Evolutionary conservation across 1,284 basidiomycete species (phyloP), one percentile per base, ranked within the genome.

Genomic region (Athelia psychrophila): DNA sequence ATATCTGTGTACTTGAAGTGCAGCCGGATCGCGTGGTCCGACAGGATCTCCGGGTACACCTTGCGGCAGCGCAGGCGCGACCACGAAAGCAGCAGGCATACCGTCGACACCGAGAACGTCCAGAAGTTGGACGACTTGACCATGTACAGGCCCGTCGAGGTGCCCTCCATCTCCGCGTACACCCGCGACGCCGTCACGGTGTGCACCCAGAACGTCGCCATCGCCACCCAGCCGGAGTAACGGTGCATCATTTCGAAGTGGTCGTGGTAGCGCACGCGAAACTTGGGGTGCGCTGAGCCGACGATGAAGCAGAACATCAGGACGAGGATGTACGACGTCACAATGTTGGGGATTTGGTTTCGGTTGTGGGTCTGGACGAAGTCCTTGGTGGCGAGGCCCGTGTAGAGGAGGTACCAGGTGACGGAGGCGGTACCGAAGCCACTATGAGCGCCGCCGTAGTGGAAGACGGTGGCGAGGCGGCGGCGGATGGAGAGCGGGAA

Each of bases 1-100:
- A 66, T 69, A 68, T 52, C 24, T 53, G 35, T 22, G 58, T 83
- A 82, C 50, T 83, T 76, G 62, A 83, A 80, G 66, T 82, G 74
- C 22, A 84, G 63, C 33, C 80, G 71, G 49, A 83, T 76, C 2
- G 80, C 81, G 61, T 83, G 81, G 48, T 71, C 70, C 2, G 81
- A 83, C 27, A 84, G 66, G 2, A 81, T 75, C 50, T 77, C 79
- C 46, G 75, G 70, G 38, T 70, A 71, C 27, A 84, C 81, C 13
- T 74, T 69, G 15, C 82, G 77, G 61, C 80, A 80, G 50, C 78
- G 71, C 13, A 84, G 69, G 33, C 77, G 68, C 19, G 73, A 25
- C 81, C 81, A 83, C 12, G 81, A 79, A 18, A 80, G 64, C 35
- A 79, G 71, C 52, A 84, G 77, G 9, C 79, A 81, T 20, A 65